Evolutionary conservation across 805 yeast species (phyloP).

Genomic region (Candida schatavii): DNA sequence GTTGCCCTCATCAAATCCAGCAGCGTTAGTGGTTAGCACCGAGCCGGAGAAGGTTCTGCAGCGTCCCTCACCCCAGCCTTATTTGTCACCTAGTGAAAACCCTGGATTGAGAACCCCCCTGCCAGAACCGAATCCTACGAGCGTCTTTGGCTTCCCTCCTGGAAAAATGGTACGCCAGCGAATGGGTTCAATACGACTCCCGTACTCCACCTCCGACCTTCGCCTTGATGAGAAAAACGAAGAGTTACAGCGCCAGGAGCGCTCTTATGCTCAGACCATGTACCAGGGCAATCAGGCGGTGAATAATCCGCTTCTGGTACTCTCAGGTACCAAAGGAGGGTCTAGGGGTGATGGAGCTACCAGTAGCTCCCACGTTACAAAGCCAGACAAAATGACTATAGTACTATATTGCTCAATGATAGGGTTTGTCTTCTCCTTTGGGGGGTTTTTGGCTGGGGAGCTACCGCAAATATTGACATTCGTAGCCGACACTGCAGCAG

Average conservation of each 20-base stretch:
- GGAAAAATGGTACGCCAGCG: constrained; percentile 19
- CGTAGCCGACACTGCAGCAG: constrained; percentile 7
- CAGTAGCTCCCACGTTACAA: constrained; percentile 23
- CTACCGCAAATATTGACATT: constrained; percentile 30
- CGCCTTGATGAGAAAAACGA: constrained; percentile 23
- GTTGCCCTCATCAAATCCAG: constrained; percentile 18
- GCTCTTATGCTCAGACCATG: constrained; percentile 11
- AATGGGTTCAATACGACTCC: constrained; percentile 20
- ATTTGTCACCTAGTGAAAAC: neutral
- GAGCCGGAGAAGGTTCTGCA: constrained; percentile 6
- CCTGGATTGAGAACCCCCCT: neutral
- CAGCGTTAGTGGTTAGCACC: constrained; percentile 26
- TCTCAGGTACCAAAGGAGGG: neutral
- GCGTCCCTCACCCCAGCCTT: constrained; percentile 1
- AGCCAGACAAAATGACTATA: constrained; percentile 79
- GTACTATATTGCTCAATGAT: constrained; percentile 73
- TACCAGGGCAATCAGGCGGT: constrained; percentile 14
- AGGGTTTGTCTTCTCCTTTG: constrained; percentile 70
- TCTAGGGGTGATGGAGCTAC: constrained; percentile 2
- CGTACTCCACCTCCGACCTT: constrained; percentile 34
- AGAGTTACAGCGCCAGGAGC: constrained; percentile 5
- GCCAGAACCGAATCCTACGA: neutral
- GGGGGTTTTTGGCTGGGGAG: constrained; percentile 69
- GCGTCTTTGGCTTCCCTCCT: neutral
- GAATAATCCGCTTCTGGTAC: constrained; percentile 19